A percentile compares a stretch with the other conserved stretches of the same genome.
Conservation (phyloP, 1,284 basidiomycete genomes). For the Fomes fomentarius region DNA sequence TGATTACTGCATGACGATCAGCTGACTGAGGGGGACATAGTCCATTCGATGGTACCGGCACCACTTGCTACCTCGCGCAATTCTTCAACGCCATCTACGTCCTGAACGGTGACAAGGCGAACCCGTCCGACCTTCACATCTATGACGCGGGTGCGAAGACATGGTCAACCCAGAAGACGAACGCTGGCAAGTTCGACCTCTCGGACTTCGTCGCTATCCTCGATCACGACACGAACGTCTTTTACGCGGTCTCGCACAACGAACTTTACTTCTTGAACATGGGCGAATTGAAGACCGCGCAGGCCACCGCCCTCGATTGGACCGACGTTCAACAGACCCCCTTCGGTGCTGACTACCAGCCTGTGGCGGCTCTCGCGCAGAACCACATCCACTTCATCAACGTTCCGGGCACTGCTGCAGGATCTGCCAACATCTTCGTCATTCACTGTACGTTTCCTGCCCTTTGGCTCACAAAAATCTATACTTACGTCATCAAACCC, state of each 20-base stretch:
- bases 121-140: constrained; percentile 67
- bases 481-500: background rate
- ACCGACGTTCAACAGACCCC: constrained; percentile 53
- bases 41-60: constrained; percentile 66
- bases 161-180: constrained; percentile 66
- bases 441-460: constrained; percentile 74
- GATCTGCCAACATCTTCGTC: constrained; percentile 80
- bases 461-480: background rate
- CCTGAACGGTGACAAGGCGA: constrained; percentile 70
- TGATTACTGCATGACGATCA: background rate
- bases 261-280: constrained; percentile 73
- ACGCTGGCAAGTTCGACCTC: constrained; percentile 56
- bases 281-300: constrained; percentile 60
- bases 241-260: constrained; percentile 69
- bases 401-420: constrained; percentile 65
- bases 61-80: constrained; percentile 77
- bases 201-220: constrained; percentile 65
- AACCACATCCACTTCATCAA: constrained; percentile 84
- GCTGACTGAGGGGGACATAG: constrained; percentile 37
- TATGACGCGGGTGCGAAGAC: constrained; percentile 65
- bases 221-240: constrained; percentile 88
- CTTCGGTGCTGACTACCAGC: constrained; percentile 60
- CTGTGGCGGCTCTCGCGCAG: constrained; percentile 78
- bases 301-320: constrained; percentile 63
- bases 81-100: constrained; percentile 82